Evolutionary conservation across 331 rosid species (phyloP).

Genomic region (Rosa hybrid): DNA sequence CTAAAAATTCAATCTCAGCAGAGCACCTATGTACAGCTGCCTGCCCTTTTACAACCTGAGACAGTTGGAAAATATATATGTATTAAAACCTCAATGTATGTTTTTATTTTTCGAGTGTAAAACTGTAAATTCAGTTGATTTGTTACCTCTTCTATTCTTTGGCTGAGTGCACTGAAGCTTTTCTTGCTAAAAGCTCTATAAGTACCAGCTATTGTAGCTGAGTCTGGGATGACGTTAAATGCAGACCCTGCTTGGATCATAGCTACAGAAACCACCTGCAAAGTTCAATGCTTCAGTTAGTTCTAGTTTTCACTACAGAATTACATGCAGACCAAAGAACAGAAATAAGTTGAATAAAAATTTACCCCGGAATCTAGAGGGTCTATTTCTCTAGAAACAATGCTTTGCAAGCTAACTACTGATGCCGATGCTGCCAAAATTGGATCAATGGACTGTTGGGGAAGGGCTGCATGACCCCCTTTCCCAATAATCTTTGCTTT

Average conservation of each 20-base stretch:
- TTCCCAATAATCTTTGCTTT: constrained; percentile 64
- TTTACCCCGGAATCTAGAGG: constrained; percentile 67
- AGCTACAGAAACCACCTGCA: constrained; percentile 70
- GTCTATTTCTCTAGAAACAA: constrained; percentile 62
- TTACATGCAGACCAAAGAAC: constrained; percentile 3
- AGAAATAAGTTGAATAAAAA: background rate
- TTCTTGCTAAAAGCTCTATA: constrained; percentile 64
- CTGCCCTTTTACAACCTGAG: constrained; percentile 66
- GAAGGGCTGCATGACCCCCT: constrained; percentile 64
- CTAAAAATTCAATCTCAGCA: constrained; percentile 60
- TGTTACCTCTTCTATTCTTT: constrained; percentile 67
- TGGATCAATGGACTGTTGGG: constrained; percentile 61
- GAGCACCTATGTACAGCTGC: constrained; percentile 70
- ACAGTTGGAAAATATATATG: background rate
- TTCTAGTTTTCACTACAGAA: background rate
- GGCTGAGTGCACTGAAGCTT: constrained; percentile 48
- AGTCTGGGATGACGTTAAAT: constrained; percentile 61
- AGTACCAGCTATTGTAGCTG: constrained; percentile 66
- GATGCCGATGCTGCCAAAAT: constrained; percentile 62
- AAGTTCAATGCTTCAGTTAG: constrained; percentile 4
- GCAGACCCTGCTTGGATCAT: constrained; percentile 54
- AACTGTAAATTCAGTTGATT: background rate
- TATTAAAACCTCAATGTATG: background rate
- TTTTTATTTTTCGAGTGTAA: background rate
- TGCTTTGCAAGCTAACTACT: constrained; percentile 56